Base-by-base conservation (phyloP, 2,329 filamentous ascomycete species). In the Purpureocillium takamizusanense region DNA sequence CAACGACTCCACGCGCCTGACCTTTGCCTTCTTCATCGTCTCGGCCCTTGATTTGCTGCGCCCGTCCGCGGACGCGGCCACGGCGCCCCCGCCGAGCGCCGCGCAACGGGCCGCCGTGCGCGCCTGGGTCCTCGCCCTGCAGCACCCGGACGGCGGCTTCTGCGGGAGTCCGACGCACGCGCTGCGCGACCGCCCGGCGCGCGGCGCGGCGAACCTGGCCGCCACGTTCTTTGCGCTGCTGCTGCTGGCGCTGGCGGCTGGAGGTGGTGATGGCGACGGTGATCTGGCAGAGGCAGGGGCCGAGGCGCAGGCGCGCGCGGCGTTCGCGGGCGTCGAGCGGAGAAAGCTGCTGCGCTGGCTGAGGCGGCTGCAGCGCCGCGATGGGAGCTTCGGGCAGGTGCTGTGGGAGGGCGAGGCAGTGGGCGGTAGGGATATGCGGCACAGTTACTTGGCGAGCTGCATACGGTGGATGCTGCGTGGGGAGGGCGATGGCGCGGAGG, bases 331-430 rank as follows among this genome's bases (percentile, higher is more conserved):
- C 2, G 81, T 98, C 7, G 72, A 81, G 44, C 73, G 86, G 40
- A 65, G 52, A 31, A 74, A 76, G 42, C 83, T 84, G 43, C 59
- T 97, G 47, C 53, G 61, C 31, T 95, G 90, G 88, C 62, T 98
- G 46, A 71, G 66, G 39, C 72, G 60, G 37, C 62, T 97, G 58
- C 92, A 98, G 66, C 75, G 88, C 18, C 60, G 66, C 0, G 86
- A 97, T 56, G 92, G 92, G 2, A 94, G 88, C 51, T 97, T 98
- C 57, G 92, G 89, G 0, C 89, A 98, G 61, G 75, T 86, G 1
- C 55, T 90, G 3, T 74, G 76, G 49, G 56, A 65, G 11, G 67
- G 69, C 55, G 48, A 61, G 52, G 52, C 90, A n/a, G 76, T 80
- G 28, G 90, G 90, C 1, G 87, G 87, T 0, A 74, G 76, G 39